These are phyloP conservation scores for Magnusiomyces tetraspermus DNA, from an alignment of 1,139 yeast genomes.

Conservation along the genomic window DNA sequence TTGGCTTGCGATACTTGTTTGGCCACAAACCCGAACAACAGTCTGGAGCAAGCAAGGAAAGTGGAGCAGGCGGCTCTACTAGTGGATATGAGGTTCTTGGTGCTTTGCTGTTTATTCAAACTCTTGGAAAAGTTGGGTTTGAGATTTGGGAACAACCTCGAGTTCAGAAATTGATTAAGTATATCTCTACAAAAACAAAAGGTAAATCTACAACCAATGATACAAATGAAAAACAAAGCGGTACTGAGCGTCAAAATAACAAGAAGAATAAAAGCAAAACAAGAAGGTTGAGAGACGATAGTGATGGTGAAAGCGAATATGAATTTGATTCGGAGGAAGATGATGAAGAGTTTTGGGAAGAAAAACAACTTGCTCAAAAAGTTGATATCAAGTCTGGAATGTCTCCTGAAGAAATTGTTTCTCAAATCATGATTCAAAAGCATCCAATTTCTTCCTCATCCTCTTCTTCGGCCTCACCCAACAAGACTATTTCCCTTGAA, in stretches of 20 bases:
- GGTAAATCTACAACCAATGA: neutral
- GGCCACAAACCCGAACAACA: constrained; percentile 19
- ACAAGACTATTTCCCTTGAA: constrained; percentile 40
- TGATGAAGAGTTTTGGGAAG: constrained; percentile 2
- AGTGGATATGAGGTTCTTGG: constrained; percentile 71
- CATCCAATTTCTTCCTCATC: too few species aligned
- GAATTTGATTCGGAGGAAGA: constrained; percentile 1
- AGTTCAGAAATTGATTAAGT: neutral
- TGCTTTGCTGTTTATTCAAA: constrained; percentile 51
- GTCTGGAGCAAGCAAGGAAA: constrained; percentile 29
- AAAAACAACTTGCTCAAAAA: neutral
- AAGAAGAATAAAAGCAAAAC: neutral
- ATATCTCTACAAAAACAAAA: neutral
- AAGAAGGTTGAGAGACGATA: neutral
- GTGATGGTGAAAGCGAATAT: neutral
- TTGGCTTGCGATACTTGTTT: constrained; percentile 63
- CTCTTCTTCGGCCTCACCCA: neutral
- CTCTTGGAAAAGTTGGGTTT: neutral
- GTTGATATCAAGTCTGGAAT: constrained; percentile 2
- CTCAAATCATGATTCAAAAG: neutral
- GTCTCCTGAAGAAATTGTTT: constrained; percentile 2
- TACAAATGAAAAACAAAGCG: neutral
- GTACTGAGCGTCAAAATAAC: neutral
- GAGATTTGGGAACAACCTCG: constrained; percentile 1
- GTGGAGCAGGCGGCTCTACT: constrained; percentile 23